Evolutionary conservation across 768 basidiomycete species (phyloP).

Genomic region (Amanita muscaria): DNA sequence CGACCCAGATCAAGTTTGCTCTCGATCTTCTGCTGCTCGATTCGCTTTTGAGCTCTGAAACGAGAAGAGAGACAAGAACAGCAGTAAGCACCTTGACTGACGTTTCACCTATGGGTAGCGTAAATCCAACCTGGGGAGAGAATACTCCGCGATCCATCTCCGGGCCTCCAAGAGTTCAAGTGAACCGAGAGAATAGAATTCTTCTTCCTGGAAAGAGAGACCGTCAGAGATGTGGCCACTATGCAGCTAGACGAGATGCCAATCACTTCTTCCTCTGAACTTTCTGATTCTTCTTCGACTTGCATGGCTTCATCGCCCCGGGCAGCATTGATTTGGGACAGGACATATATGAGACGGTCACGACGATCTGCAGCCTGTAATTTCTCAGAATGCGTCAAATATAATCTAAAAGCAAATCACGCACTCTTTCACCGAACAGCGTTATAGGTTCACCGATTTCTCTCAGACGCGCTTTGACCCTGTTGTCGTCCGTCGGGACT

Average conservation of each 20-base stretch:
- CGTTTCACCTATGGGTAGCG: slow-evolving; percentile 41
- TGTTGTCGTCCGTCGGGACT: slow-evolving; percentile 94
- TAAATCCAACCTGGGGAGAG: slow-evolving; percentile 86
- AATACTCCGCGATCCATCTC: slow-evolving; percentile 83
- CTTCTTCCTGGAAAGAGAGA: slow-evolving; percentile 71
- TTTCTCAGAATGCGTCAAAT: slow-evolving; percentile 11
- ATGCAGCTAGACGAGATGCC: background rate
- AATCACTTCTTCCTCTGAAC: slow-evolving; percentile 63
- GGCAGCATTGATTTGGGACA: slow-evolving; percentile 89
- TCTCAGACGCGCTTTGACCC: slow-evolving; percentile 80
- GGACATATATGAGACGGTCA: slow-evolving; percentile 89
- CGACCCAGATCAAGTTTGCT: slow-evolving; percentile 78
- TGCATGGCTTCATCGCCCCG: slow-evolving; percentile 74
- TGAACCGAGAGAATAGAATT: slow-evolving; percentile 92
- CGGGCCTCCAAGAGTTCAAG: slow-evolving; percentile 81
- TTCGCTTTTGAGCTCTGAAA: slow-evolving; percentile 88
- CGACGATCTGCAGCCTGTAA: slow-evolving; percentile 86
- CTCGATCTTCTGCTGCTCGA: slow-evolving; percentile 89
- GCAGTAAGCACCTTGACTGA: slow-evolving; percentile 72
- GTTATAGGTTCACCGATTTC: slow-evolving; percentile 97
- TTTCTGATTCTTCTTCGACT: slow-evolving; percentile 65
- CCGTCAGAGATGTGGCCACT: slow-evolving; percentile 6
- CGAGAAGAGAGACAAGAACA: slow-evolving; percentile 30
- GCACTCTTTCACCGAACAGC: slow-evolving; percentile 91
- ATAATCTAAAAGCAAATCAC: slow-evolving; percentile 24